phyloP scores from a whole-genome alignment of 202 grass and related monocot genomes.

The Panicum virgatum region DNA sequence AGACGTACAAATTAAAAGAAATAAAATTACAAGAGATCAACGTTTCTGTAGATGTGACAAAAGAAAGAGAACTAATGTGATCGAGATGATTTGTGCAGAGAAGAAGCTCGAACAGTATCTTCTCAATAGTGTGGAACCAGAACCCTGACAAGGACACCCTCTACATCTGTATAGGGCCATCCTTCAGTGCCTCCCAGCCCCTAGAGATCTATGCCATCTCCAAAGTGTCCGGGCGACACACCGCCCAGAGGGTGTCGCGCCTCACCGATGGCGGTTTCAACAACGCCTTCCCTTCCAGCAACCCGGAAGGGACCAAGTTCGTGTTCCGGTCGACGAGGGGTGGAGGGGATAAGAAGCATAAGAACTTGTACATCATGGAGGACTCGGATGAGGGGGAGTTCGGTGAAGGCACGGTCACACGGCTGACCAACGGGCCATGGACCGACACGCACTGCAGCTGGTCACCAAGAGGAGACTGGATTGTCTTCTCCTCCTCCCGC shows the following conservation, averaged over 20 bases:
- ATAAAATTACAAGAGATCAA: too few relatives aligned
- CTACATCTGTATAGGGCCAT: constrained; percentile 17
- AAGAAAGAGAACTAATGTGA: too few relatives aligned
- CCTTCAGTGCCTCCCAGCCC: constrained; percentile 3
- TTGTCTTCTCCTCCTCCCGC: constrained; percentile 53
- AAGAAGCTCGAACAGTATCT: not conserved
- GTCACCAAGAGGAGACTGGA: constrained; percentile 41
- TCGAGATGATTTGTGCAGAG: too few relatives aligned
- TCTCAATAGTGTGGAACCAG: constrained; percentile 37
- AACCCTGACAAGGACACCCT: constrained; percentile 27
- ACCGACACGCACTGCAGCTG: constrained; percentile 49
- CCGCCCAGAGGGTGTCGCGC: not conserved
- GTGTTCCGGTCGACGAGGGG: constrained; percentile 45
- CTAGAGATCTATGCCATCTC: constrained; percentile 39
- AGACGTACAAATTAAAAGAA: too few relatives aligned
- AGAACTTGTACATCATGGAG: constrained; percentile 58
- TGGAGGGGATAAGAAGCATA: not conserved
- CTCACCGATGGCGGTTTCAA: not conserved
- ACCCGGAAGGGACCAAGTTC: not conserved
- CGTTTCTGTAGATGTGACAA: too few relatives aligned
- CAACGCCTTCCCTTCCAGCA: constrained; percentile 14
- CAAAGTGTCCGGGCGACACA: not conserved
- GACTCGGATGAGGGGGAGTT: constrained; percentile 24
- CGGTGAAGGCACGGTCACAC: not conserved
- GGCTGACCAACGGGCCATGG: constrained; percentile 28